Percentiles rank a stretch among this genome's conserved stretches.
Evolutionary conservation across 2,329 filamentous ascomycete genomes (phyloP).

Genomic region (Clarireedia monteithiana): DNA sequence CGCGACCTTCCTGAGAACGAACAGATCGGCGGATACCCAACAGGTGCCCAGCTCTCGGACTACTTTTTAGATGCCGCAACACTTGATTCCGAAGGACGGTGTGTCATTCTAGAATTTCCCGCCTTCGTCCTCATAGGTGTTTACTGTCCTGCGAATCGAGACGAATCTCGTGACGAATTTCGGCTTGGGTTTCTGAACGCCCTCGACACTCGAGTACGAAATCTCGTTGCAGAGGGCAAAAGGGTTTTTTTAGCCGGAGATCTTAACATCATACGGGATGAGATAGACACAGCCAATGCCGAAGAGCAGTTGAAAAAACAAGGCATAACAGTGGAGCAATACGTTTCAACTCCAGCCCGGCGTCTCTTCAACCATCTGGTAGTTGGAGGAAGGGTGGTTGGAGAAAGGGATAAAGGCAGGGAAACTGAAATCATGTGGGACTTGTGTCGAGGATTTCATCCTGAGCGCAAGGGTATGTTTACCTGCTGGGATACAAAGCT

Average conservation of each 20-base stretch:
- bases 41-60: conserved; percentile 54
- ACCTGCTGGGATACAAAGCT: conserved; percentile 95
- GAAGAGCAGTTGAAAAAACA: conserved; percentile 65
- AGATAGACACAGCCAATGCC: conserved; percentile 68
- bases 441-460: conserved; percentile 74
- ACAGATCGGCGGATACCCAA: conserved; percentile 85
- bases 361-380: conserved; percentile 83
- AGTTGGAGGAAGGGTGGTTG: conserved; percentile 60
- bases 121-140: conserved; percentile 90
- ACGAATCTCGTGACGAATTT: conserved; percentile 77
- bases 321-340: conserved; percentile 60
- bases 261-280: conserved; percentile 63
- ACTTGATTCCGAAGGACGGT: conserved; percentile 87
- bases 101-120: conserved; percentile 85
- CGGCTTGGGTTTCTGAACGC: conserved; percentile 71
- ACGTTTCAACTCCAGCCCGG: conserved; percentile 62
- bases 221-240: conserved; percentile 73
- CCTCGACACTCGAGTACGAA: conserved; percentile 76
- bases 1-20: conserved; percentile 64
- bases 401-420: conserved; percentile 58
- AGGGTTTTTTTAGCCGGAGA: conserved; percentile 81
- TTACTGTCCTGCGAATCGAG: conserved; percentile 84
- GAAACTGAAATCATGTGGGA: conserved; percentile 73
- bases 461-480: conserved; percentile 79
- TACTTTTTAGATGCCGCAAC: conserved; percentile 58